Conservation (phyloP, 345 rosid species). For the Anastatica hierochuntica region DNA sequence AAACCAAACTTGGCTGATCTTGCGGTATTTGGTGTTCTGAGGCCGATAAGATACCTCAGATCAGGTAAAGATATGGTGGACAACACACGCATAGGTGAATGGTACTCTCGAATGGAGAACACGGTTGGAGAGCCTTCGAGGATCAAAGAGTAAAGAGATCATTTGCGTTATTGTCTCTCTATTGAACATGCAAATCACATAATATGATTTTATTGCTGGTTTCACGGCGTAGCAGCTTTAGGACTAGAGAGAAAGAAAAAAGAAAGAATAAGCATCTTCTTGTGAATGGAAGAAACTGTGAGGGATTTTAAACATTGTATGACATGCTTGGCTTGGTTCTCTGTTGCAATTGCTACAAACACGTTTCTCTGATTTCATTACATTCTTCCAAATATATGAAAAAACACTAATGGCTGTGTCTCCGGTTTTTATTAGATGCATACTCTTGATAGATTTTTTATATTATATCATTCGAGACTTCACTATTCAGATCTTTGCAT, state of each 20-base stretch:
- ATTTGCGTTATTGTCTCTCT: background rate
- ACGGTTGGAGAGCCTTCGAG: slow-evolving; percentile 58
- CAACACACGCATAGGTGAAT: slow-evolving; percentile 72
- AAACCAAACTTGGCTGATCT: slow-evolving; percentile 92
- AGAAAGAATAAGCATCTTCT: slow-evolving; percentile 11
- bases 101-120: slow-evolving; percentile 73
- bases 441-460: too few relatives aligned
- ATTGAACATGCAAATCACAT: slow-evolving; percentile 3
- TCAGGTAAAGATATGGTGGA: slow-evolving; percentile 91
- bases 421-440: too few relatives aligned
- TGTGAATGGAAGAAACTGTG: background rate
- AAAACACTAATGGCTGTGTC: too few relatives aligned
- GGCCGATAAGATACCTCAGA: slow-evolving; percentile 69
- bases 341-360: background rate
- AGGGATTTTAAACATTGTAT: background rate
- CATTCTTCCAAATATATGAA: too few relatives aligned
- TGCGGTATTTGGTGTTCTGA: slow-evolving; percentile 79
- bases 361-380: background rate
- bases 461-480: too few relatives aligned
- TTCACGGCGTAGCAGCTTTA: slow-evolving; percentile 9
- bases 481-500: too few relatives aligned
- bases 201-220: background rate
- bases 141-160: slow-evolving; percentile 29
- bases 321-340: background rate
- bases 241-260: slow-evolving; percentile 3